These are phyloP conservation scores for Gamsiella multidivaricata DNA, from an alignment of 192 early-diverging fungal genomes.

Conservation along the genomic window DNA sequence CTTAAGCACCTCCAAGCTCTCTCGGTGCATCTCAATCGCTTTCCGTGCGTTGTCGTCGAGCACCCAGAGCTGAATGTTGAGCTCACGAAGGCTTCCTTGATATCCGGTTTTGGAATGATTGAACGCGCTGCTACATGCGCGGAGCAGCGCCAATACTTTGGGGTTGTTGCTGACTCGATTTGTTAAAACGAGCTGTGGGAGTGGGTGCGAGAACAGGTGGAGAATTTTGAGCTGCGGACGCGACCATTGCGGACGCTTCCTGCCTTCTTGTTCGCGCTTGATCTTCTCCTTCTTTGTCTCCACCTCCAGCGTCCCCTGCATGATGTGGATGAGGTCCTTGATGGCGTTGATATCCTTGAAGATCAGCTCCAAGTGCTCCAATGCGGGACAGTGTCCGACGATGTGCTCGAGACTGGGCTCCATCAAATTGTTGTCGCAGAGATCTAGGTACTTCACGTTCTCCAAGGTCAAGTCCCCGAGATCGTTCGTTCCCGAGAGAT, in stretches of 20 bases:
- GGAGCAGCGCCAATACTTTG: neutral
- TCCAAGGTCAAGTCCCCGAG: neutral
- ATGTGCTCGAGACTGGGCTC: neutral
- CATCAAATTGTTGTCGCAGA: neutral
- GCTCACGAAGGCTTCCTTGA: conserved; percentile 2
- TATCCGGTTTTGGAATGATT: neutral
- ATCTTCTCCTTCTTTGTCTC: conserved; percentile 1
- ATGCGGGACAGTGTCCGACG: neutral
- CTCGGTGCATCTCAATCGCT: neutral
- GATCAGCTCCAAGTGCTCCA: neutral
- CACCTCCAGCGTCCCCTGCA: neutral
- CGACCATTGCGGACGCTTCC: neutral
- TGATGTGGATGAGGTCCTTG: neutral
- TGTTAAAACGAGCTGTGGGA: neutral
- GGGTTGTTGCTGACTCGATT: neutral
- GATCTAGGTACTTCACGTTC: neutral
- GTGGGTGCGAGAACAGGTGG: neutral
- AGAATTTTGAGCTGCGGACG: conserved; percentile 5
- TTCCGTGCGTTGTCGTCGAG: neutral
- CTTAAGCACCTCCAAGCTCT: neutral
- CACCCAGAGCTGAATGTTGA: neutral
- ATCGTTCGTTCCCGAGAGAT: neutral
- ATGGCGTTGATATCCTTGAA: neutral
- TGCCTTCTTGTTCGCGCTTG: conserved; percentile 4
- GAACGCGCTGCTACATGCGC: neutral